These are phyloP conservation scores for Areca catechu DNA, from an alignment of 176 grass and related monocot species.

Conservation along the genomic window DNA sequence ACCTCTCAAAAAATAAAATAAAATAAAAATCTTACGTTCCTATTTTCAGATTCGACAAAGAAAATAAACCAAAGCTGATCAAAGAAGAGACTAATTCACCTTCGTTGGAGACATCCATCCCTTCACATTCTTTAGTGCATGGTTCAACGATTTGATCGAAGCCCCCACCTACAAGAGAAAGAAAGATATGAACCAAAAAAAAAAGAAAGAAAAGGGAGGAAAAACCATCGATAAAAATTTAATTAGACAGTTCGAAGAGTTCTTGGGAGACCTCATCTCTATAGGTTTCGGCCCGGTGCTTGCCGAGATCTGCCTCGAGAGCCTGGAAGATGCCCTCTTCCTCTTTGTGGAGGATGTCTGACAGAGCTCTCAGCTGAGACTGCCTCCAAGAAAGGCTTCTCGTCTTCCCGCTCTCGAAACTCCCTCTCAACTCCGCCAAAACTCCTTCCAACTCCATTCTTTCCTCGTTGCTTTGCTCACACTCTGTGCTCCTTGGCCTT, in stretches of 20 bases:
- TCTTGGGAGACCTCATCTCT: conserved; percentile 53
- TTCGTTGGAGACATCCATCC: conserved; percentile 61
- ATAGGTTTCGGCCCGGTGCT: conserved; percentile 70
- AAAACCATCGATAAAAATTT: not conserved
- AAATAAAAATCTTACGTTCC: no score
- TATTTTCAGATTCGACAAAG: not conserved
- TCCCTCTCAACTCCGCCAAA: conserved; percentile 32
- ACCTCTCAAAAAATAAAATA: not conserved
- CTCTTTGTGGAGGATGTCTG: conserved; percentile 46
- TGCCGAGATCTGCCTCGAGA: conserved; percentile 70
- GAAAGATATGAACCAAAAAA: not conserved
- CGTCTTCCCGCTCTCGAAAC: conserved; percentile 52
- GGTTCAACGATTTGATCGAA: conserved; percentile 51
- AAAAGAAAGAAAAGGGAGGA: not conserved
- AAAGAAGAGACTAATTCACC: conserved; percentile 15
- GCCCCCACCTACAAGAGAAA: conserved; percentile 39
- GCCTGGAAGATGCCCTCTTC: conserved; percentile 47
- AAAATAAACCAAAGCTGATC: not conserved
- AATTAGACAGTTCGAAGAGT: not conserved
- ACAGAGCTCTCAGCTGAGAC: conserved; percentile 53
- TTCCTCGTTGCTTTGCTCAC: not conserved
- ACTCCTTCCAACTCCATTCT: conserved; percentile 20
- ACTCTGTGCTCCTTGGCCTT: not conserved
- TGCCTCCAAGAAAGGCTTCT: conserved; percentile 56
- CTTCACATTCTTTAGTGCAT: conserved; percentile 37